These are phyloP conservation scores for Aureobasidium sp. DNA, from an alignment of 2,329 filamentous ascomycete genomes.

Conservation along the genomic window DNA sequence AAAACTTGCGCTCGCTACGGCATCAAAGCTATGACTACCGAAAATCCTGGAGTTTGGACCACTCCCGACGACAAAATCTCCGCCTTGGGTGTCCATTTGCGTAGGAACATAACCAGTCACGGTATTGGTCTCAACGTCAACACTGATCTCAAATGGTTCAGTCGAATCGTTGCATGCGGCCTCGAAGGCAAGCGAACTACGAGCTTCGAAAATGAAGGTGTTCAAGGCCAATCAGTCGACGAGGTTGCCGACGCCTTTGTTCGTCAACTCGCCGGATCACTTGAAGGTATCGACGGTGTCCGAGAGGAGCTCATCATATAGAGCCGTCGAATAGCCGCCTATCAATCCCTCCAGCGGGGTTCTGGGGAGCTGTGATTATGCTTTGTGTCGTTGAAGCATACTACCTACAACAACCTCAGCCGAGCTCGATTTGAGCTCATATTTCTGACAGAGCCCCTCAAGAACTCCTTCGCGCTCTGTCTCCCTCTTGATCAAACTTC, in stretches of 20 bases:
- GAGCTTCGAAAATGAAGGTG: conserved; percentile 69
- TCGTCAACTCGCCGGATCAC: conserved; percentile 37
- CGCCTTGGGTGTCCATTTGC: conserved; percentile 90
- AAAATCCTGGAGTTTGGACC: conserved; percentile 87
- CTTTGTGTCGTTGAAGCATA: conserved; percentile 7
- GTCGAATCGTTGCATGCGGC: conserved; percentile 91
- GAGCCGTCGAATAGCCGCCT: background rate
- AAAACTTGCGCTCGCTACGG: conserved; percentile 67
- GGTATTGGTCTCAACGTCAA: conserved; percentile 85
- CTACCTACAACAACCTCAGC: conserved; percentile 13
- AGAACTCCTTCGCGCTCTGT: background rate
- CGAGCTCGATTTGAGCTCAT: background rate
- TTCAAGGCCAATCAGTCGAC: conserved; percentile 38
- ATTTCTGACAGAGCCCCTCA: background rate
- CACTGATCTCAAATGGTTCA: conserved; percentile 69
- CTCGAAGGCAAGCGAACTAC: conserved; percentile 82
- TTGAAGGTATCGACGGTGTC: conserved; percentile 32
- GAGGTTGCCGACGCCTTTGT: conserved; percentile 47
- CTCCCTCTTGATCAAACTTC: background rate
- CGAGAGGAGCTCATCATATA: conserved; percentile 21
- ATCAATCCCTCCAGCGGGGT: background rate
- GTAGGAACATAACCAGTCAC: conserved; percentile 84
- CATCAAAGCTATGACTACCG: conserved; percentile 69
- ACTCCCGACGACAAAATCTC: conserved; percentile 76
- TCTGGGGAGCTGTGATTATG: background rate